Conservation (phyloP, 2,329 filamentous ascomycete species). For the Penicillium hordei region DNA sequence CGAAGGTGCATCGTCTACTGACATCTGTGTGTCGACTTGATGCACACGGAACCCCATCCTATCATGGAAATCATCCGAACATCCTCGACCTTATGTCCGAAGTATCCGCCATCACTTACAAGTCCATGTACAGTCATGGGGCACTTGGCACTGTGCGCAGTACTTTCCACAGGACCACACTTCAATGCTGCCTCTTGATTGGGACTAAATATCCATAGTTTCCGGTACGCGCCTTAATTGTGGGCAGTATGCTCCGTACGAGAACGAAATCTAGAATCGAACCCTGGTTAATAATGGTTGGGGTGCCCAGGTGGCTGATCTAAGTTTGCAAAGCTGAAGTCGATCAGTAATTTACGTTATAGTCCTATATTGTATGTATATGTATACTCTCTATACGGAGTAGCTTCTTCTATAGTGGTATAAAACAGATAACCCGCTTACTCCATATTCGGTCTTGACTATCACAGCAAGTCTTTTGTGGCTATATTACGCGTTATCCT, state of each 20-base stretch:
- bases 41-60: constrained; percentile 19
- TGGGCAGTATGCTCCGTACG: not conserved
- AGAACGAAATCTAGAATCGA: not conserved
- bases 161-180: not conserved
- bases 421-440: not conserved
- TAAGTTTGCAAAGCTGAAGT: constrained; percentile 16
- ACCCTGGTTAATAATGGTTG: not conserved
- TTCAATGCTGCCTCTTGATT: constrained; percentile 2
- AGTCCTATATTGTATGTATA: not conserved
- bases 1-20: not conserved
- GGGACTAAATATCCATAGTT: constrained; percentile 5
- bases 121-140: not conserved
- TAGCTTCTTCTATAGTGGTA: not conserved
- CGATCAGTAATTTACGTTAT: constrained; percentile 6
- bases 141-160: not conserved
- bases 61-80: constrained; percentile 21
- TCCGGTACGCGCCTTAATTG: not conserved
- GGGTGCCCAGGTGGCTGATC: not conserved
- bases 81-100: not conserved
- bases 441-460: constrained; percentile 3
- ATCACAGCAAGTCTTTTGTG: constrained; percentile 3
- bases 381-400: not conserved
- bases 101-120: not conserved
- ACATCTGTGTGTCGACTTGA: not conserved
- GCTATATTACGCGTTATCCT: constrained; percentile 3